Conservation (phyloP, 108 stramenopile genomes). For the Fragilariopsis cylindrus region DNA sequence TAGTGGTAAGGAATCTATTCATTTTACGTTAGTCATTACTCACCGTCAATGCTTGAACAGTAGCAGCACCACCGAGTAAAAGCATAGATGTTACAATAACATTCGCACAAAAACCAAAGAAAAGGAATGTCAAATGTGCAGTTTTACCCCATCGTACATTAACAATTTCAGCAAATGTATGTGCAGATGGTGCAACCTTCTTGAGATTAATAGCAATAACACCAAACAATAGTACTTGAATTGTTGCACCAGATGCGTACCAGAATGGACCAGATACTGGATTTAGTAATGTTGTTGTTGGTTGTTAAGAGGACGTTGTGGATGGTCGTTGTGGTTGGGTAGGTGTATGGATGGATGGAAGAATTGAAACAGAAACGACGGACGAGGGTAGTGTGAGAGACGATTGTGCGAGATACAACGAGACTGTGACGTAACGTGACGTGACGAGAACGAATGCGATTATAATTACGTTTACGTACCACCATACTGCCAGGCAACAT, state of each 20-base stretch:
- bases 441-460: too few relatives aligned
- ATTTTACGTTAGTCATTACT: too few relatives aligned
- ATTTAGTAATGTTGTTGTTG: too few relatives aligned
- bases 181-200: conserved; percentile 87
- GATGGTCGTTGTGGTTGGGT: too few relatives aligned
- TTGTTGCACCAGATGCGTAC: conserved; percentile 92
- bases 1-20: too few relatives aligned
- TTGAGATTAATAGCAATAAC: conserved; percentile 91
- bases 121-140: conserved; percentile 90
- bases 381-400: too few relatives aligned
- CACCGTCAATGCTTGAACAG: conserved; percentile 90
- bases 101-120: conserved; percentile 83
- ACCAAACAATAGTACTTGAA: conserved; percentile 92
- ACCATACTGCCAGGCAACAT: conserved; percentile 91
- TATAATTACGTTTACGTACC: too few relatives aligned
- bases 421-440: too few relatives aligned
- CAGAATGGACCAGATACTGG: conserved; percentile 90
- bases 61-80: conserved; percentile 93
- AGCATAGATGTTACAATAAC: conserved; percentile 92
- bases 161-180: conserved; percentile 93
- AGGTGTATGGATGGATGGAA: too few relatives aligned
- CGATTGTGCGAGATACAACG: too few relatives aligned
- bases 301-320: too few relatives aligned
- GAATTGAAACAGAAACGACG: too few relatives aligned
- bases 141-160: conserved; percentile 88